phyloP scores from a whole-genome alignment of 225 moss, liverwort and hornwort genomes.

The Lunularia cruciata region DNA sequence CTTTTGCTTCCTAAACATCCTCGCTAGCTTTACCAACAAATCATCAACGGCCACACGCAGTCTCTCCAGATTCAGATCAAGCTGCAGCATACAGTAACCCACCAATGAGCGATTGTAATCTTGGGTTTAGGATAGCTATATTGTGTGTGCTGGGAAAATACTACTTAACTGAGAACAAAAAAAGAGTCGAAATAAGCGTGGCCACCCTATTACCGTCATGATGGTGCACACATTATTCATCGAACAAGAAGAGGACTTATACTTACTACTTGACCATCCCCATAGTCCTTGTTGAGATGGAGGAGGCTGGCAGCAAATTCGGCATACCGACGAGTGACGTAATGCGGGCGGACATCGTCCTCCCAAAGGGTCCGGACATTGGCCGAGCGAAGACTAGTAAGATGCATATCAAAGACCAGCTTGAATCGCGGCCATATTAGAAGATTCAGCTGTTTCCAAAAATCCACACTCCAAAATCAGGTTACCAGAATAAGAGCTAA shows the following conservation, averaged over 20 bases:
- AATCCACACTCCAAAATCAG: constrained; percentile 11
- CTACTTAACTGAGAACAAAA: too few species aligned
- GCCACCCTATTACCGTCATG: too few species aligned
- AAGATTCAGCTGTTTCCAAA: constrained; percentile 69
- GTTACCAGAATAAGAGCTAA: background rate
- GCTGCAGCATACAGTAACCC: too few species aligned
- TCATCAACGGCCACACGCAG: constrained; percentile 93
- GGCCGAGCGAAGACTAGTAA: constrained; percentile 84
- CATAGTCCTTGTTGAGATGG: constrained; percentile 90
- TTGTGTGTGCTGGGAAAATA: too few species aligned
- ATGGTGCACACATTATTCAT: too few species aligned
- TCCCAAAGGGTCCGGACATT: constrained; percentile 95
- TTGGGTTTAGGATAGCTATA: too few species aligned
- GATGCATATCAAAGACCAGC: constrained; percentile 98
- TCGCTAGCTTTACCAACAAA: constrained; percentile 89
- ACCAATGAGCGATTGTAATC: too few species aligned
- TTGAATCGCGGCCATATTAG: constrained; percentile 98
- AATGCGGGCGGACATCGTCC: constrained; percentile 97
- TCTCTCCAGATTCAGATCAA: constrained; percentile 96
- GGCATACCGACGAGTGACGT: constrained; percentile 95
- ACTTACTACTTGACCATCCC: constrained; percentile 88
- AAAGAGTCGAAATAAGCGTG: too few species aligned
- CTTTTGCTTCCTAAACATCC: constrained; percentile 86
- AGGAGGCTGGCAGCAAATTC: constrained; percentile 97
- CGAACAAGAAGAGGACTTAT: background rate